Evolutionary conservation across 2,329 filamentous ascomycete species (phyloP), one percentile per base, ranked within the genome.

Genomic region (Alternaria consortialis): DNA sequence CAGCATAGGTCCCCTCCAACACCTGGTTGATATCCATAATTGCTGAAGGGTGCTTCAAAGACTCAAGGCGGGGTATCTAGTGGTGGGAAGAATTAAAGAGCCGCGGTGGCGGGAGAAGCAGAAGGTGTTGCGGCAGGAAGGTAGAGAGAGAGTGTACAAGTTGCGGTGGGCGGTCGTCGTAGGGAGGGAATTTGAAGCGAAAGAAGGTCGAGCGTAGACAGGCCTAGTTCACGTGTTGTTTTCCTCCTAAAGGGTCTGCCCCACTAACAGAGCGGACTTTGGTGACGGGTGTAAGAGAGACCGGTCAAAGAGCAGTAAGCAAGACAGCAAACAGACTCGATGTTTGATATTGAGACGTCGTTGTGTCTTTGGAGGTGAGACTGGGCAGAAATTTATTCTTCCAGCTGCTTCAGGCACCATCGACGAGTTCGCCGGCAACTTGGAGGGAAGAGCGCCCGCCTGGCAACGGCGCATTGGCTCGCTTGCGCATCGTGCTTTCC

Each of bases 11-110:
- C 85, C 94, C 94, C 83, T 93, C 89, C 86, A 99, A 91, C 85
- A 99, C 94, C 84, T 93, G 91, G 86, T 94, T 97, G 85, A 98
- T 96, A 85, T 98, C 93, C 91, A 96, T 94, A 85, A 88, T 93
- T 81, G 77, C 66, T 69, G 70, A 72, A 74, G 74, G 73, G 73
- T 60, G 67, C 60, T 63, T 65, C 56, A 53, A 60, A 59, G 66
- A 59, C 37, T 64, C 60, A 68, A 65, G 66, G 66, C 67, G 60
- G 70, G 65, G 69, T 72, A 68, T 70, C 63, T 63, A 58, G 62
- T 48, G 62, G 62, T 47, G 42, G 60, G 51, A 56, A 54, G 56
- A 47, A 58, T 57, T 53, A 61, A 57, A 67, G 60, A 60, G 61
- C 65, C 65, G 64, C 59, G 58, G 68, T 51, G 63, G 68, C 66